Evolutionary conservation across 306 rosid species (phyloP).

Genomic region (Echinosophora koreensis): DNA sequence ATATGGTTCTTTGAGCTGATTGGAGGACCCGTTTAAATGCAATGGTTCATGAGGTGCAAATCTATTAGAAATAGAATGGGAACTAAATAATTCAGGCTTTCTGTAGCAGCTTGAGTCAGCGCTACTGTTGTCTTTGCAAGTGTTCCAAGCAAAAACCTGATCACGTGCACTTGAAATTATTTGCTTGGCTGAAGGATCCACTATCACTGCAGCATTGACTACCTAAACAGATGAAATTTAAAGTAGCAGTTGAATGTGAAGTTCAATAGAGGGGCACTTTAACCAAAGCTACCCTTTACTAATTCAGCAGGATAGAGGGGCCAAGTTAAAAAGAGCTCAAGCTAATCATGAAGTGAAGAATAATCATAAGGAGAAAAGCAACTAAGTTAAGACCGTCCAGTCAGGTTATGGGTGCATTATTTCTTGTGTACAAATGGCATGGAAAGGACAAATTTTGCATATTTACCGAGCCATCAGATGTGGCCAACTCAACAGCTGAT

Average conservation of each 20-base stretch:
- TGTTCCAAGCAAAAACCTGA: constrained; percentile 60
- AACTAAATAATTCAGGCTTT: constrained; percentile 44
- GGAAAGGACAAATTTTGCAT: constrained; percentile 21
- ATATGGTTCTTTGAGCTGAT: constrained; percentile 44
- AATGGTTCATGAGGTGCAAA: constrained; percentile 41
- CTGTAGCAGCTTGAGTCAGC: constrained; percentile 44
- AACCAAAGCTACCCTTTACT: constrained; percentile 28
- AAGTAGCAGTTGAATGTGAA: constrained; percentile 28
- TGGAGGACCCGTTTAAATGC: constrained; percentile 43
- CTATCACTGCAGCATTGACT: constrained; percentile 89
- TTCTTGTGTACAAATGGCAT: constrained; percentile 27
- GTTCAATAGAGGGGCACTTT: constrained; percentile 6
- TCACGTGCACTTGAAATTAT: constrained; percentile 78
- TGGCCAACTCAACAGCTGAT: constrained; percentile 74
- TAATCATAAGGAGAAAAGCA: constrained; percentile 41
- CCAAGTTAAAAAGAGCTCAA: constrained; percentile 24
- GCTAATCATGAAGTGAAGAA: constrained; percentile 3
- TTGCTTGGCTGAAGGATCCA: constrained; percentile 81
- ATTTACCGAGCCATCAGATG: constrained; percentile 66
- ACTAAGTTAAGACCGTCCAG: background rate
- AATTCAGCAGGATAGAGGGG: constrained; percentile 15
- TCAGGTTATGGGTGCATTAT: constrained; percentile 1
- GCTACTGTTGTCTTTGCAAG: constrained; percentile 42
- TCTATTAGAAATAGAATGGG: constrained; percentile 44
- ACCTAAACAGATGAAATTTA: constrained; percentile 56